Evolutionary conservation across 2,329 filamentous ascomycete genomes (phyloP).

Genomic region (Cordyceps fumosorosea): DNA sequence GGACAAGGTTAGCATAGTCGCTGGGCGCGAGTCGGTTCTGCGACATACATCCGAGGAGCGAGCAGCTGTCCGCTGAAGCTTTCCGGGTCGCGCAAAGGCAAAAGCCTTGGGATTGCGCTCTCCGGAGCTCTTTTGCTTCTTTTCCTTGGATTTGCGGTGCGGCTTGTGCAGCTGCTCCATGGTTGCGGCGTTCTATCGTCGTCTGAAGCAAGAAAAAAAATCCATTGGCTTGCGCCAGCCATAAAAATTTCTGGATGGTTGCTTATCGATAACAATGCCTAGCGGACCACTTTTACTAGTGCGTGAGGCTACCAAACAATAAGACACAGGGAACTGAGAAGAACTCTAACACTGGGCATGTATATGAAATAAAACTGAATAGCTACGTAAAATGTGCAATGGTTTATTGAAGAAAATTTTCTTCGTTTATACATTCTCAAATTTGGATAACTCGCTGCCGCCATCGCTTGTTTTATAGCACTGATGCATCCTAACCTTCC

Average conservation of each 20-base stretch:
- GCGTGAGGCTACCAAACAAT: too few relatives aligned
- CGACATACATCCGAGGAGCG: slow-evolving; percentile 60
- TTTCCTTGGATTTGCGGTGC: slow-evolving; percentile 83
- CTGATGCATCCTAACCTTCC: too few relatives aligned
- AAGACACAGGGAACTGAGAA: too few relatives aligned
- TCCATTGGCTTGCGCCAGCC: not conserved
- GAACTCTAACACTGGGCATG: too few relatives aligned
- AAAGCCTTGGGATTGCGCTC: slow-evolving; percentile 87
- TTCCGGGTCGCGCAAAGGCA: slow-evolving; percentile 74
- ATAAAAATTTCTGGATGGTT: slow-evolving; percentile 12
- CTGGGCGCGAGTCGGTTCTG: not conserved
- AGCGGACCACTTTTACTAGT: too few relatives aligned
- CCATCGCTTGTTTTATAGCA: too few relatives aligned
- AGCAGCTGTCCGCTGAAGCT: slow-evolving; percentile 67
- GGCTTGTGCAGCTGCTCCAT: slow-evolving; percentile 88
- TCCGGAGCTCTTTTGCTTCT: slow-evolving; percentile 54
- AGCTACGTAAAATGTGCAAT: too few relatives aligned
- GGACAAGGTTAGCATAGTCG: slow-evolving; percentile 20
- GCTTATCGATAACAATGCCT: slow-evolving; percentile 12
- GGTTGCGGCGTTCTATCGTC: slow-evolving; percentile 24
- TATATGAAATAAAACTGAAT: too few relatives aligned
- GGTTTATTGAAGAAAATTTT: too few relatives aligned
- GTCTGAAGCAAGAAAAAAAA: slow-evolving; percentile 1
- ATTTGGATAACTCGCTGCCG: too few relatives aligned
- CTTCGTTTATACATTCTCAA: too few relatives aligned